phyloP scores from a whole-genome alignment of 768 basidiomycete species.

The Trichaptum fuscoviolaceum region DNA sequence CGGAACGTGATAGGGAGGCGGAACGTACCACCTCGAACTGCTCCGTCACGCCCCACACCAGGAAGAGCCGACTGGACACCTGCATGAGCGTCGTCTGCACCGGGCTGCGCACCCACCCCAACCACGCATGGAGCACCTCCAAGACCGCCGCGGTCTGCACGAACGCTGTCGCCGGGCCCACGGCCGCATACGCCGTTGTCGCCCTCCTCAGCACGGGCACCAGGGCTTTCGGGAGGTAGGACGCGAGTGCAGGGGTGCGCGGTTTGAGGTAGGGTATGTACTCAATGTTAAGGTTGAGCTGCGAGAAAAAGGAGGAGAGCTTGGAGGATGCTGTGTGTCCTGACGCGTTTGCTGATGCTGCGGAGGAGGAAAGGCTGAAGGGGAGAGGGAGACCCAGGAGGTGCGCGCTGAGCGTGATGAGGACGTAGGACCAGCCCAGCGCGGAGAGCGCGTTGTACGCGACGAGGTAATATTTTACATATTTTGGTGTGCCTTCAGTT shows the following conservation, averaged over 20 bases:
- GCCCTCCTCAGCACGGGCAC: slow-evolving; percentile 45
- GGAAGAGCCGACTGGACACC: slow-evolving; percentile 73
- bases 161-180: slow-evolving; percentile 56
- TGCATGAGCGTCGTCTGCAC: slow-evolving; percentile 71
- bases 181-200: slow-evolving; percentile 51
- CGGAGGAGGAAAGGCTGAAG: slow-evolving; percentile 11
- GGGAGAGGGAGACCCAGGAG: slow-evolving; percentile 24
- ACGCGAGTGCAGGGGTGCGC: slow-evolving; percentile 17
- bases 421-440: slow-evolving; percentile 69
- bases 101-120: slow-evolving; percentile 78
- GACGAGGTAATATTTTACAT: slow-evolving; percentile 56
- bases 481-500: background rate
- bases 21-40: slow-evolving; percentile 53
- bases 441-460: slow-evolving; percentile 75
- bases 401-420: slow-evolving; percentile 48
- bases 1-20: background rate
- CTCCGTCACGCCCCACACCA: slow-evolving; percentile 81
- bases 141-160: slow-evolving; percentile 83
- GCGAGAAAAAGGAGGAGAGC: slow-evolving; percentile 28
- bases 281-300: slow-evolving; percentile 13
- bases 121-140: slow-evolving; percentile 75
- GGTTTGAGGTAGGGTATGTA: slow-evolving; percentile 27
- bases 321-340: slow-evolving; percentile 31
- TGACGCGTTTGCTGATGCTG: slow-evolving; percentile 13
- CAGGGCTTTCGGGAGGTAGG: slow-evolving; percentile 29